Conservation (phyloP, 345 rosid genomes). For the Pelargonium nanum region DNA sequence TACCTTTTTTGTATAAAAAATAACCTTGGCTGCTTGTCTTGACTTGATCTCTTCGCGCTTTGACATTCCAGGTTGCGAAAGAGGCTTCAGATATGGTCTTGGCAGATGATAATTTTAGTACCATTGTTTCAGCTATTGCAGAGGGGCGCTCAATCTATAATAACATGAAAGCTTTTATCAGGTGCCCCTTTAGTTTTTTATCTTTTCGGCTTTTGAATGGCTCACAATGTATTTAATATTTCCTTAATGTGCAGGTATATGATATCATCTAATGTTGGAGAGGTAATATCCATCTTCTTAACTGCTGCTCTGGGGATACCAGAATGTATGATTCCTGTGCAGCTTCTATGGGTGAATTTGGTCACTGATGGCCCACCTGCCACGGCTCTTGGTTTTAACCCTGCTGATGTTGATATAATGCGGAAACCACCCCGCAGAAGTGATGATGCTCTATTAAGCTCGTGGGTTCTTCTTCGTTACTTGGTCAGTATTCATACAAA, state of each 20-base stretch:
- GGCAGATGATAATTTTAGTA: conserved; percentile 85
- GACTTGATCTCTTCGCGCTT: conserved; percentile 1
- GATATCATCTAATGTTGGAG: conserved; percentile 97
- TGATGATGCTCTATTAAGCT: conserved; percentile 57
- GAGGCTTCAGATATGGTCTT: conserved; percentile 97
- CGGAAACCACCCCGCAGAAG: conserved; percentile 71
- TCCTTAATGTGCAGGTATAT: conserved; percentile 51
- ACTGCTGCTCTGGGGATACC: conserved; percentile 85
- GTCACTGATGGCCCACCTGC: conserved; percentile 98
- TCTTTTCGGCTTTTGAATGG: conserved; percentile 3
- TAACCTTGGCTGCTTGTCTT: neutral
- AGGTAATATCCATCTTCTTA: conserved; percentile 81
- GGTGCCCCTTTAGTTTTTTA: conserved; percentile 24
- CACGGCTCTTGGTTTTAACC: conserved; percentile 92
- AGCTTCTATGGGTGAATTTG: conserved; percentile 92
- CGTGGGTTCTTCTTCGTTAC: conserved; percentile 75
- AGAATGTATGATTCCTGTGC: conserved; percentile 89
- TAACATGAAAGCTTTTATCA: conserved; percentile 92
- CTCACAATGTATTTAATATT: too few species aligned
- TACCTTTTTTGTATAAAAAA: too few species aligned
- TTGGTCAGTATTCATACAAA: conserved; percentile 32
- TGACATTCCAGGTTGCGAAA: conserved; percentile 64
- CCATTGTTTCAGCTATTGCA: conserved; percentile 74
- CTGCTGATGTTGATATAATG: conserved; percentile 86
- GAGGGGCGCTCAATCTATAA: conserved; percentile 88